Base-by-base conservation (phyloP, 148 eudicot genomes). In the Rhododendron ferrugineum region DNA sequence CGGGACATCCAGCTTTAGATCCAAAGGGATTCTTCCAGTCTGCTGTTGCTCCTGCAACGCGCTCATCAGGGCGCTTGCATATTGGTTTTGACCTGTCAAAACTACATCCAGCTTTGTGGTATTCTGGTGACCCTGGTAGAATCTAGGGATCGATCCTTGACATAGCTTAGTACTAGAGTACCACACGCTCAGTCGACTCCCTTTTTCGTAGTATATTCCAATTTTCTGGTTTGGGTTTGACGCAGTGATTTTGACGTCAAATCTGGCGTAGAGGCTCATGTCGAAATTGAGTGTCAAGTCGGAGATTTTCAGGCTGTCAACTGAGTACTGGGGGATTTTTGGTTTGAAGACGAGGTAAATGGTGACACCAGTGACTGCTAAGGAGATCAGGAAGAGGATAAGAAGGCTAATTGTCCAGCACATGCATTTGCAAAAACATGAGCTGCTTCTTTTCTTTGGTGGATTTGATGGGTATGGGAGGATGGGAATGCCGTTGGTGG, bases 201-300 rank as follows among this genome's bases (percentile, higher is more conserved):
- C 97, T 85, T 90, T 91, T 78, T 92, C 90, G 73, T 95, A 96
- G 89, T 91, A 94, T 18, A 96, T 96, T 22, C 97, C 99, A 14
- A 95, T 94, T 60, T 96, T 94, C 77, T 95, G 86, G 87, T 96
- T 96, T 1, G 96, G 95, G 89, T 96, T 96, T 1, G 85, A 72
- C 1, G 97, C 96, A 1, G 95, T 93, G 87, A 96, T 91, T 84
- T 87, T 89, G 20, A 96, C 95, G 14, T 94, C 84, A 81, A 96
- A 96, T 89, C 82, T 89, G n/a, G 98, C 96, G 50, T 93, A 93
- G 70, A 96, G 93, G 88, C 93, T 94, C 42, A 93, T 85, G 89
- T 94, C 98, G 3, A 88, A 30, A 84, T 96, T 96, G 30, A 96
- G 93, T 36, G 89, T 87, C 36, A 95, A 82, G 22, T 94, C 94